Evolutionary conservation across 805 yeast genomes (phyloP).

Genomic region (Nakazawaea anatomiae): DNA sequence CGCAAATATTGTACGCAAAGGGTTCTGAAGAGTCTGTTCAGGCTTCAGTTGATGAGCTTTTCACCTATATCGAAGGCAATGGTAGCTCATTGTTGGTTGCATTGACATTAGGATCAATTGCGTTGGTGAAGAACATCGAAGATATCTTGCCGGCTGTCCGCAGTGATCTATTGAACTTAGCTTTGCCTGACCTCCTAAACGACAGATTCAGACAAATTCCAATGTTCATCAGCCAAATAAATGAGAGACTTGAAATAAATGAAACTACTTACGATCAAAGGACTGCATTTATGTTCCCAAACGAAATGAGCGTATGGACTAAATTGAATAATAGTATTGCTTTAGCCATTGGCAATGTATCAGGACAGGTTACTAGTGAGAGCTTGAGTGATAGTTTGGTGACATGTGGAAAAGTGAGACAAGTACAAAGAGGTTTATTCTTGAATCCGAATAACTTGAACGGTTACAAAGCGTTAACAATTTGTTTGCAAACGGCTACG

Average conservation of each 20-base stretch:
- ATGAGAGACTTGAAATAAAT: conserved; percentile 27
- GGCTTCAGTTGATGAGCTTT: conserved; percentile 81
- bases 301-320: conserved; percentile 63
- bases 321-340: conserved; percentile 53
- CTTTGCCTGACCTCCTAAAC: conserved; percentile 37
- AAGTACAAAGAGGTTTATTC: conserved; percentile 63
- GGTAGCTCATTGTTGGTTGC: conserved; percentile 68
- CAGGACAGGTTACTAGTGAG: conserved; percentile 42
- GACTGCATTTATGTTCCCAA: conserved; percentile 70
- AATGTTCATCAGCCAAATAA: conserved; percentile 46
- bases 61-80: conserved; percentile 51
- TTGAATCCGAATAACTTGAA: conserved; percentile 46
- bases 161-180: conserved; percentile 54
- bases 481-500: conserved; percentile 5
- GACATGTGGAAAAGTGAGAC: conserved; percentile 40
- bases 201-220: conserved; percentile 58
- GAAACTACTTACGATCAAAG: conserved; percentile 34
- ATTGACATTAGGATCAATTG: conserved; percentile 73
- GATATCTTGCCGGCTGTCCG: conserved; percentile 56
- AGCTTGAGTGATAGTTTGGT: conserved; percentile 49
- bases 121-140: conserved; percentile 54
- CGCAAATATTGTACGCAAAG: conserved; percentile 74
- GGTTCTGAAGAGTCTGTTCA: conserved; percentile 72
- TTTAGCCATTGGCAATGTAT: conserved; percentile 47
- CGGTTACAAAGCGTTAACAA: conserved; percentile 18